Evolutionary conservation across 1,284 basidiomycete genomes (phyloP), one percentile per base, ranked within the genome.

Genomic region (Apiotrichum brassicae): DNA sequence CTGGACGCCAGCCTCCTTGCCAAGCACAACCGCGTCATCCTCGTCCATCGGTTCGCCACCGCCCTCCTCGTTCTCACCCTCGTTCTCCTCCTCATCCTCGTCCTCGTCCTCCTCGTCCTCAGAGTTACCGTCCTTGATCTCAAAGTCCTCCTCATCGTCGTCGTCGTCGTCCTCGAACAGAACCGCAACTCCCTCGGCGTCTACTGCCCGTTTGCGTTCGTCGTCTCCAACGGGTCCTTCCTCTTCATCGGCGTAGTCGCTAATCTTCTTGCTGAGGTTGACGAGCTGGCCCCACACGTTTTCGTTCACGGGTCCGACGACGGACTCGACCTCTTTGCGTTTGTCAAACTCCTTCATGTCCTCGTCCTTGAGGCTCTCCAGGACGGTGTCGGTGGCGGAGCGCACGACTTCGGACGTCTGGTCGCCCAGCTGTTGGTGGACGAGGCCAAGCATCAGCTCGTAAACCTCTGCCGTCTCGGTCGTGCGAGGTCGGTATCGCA

Each of bases 101-200:
- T 85, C 85, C 28, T 87, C 86, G 1, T 81, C 82, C 50, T 85
- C 86, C 0, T 87, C 87, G 13, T 70, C 70, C 13, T 69, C 69
- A 3, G 67, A 66, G 39, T 64, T 63, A 14, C 57, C 48, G 9
- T 59, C 65, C 23, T 81, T 78, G 51, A 90, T 80, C 64, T 88
- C 86, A 53, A 79, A 89, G 24, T 68, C 70, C 5, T 85, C 84
- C 18, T 75, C 76, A 2, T 90, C 90, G 24, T 91, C 87, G 60
- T 87, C 82, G 54, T 92, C 93, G 58, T 97, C 92, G 60, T 97
- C 93, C 60, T 95, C 94, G 56, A 97, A 97, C 11, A 94, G 85
- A 6, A 97, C 92, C 0, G 91, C 93, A 2, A 97, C 93, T 22
- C 93, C 92, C 62, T 95, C 92, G 48, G 75, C 73, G 25, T 78